phyloP scores from a whole-genome alignment of 352 stramenopile species.

The Phytophthora sp. region DNA sequence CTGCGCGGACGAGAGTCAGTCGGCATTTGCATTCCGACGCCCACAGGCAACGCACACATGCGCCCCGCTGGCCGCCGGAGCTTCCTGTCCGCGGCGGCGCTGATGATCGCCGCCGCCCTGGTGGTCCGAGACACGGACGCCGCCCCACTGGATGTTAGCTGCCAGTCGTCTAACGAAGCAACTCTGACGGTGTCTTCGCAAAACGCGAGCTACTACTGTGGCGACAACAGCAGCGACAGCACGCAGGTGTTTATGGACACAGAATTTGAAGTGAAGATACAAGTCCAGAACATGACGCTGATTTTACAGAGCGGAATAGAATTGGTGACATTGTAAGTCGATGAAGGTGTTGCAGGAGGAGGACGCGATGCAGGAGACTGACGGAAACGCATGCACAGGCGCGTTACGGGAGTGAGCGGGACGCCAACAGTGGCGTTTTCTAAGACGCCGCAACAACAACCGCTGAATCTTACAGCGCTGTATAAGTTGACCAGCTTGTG shows the following conservation, averaged over 20 bases:
- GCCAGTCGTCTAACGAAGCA: too few relatives aligned
- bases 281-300: too few relatives aligned
- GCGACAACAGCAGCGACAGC: too few relatives aligned
- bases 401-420: background rate
- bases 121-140: background rate
- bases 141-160: background rate
- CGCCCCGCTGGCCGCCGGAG: conserved; percentile 18
- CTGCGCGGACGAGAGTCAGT: conserved; percentile 39
- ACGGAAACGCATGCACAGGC: too few relatives aligned
- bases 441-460: too few relatives aligned
- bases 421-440: background rate
- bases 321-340: too few relatives aligned
- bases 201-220: too few relatives aligned
- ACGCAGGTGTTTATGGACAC: too few relatives aligned
- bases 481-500: background rate
- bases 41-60: conserved; percentile 24
- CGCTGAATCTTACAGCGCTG: background rate
- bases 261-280: too few relatives aligned
- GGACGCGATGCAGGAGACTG: too few relatives aligned
- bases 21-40: conserved; percentile 36
- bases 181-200: background rate
- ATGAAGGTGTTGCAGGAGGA: too few relatives aligned
- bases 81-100: conserved; percentile 4
- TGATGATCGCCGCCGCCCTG: conserved; percentile 1
- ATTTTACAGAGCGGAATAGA: too few relatives aligned